Evolutionary conservation across 1,284 basidiomycete species (phyloP).

Genomic region (Cryptococcus hybrid): DNA sequence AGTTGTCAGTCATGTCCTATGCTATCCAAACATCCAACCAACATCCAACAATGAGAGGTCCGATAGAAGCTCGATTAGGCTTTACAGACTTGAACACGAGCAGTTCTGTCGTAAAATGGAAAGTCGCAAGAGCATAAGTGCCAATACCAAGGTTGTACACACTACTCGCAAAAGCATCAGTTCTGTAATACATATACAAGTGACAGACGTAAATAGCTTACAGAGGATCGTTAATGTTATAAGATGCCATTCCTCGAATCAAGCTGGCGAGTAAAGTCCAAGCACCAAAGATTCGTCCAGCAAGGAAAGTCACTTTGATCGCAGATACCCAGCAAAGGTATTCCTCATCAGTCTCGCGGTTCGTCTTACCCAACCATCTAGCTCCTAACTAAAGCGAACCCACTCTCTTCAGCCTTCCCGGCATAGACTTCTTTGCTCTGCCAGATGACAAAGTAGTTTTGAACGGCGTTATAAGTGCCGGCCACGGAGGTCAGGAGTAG

Average conservation of each 20-base stretch:
- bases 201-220: not conserved
- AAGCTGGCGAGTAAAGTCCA: constrained; percentile 85
- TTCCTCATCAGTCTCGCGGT: not conserved
- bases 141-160: constrained; percentile 84
- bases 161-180: constrained; percentile 51
- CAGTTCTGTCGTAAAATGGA: constrained; percentile 83
- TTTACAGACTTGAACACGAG: constrained; percentile 78
- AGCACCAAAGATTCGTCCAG: constrained; percentile 79
- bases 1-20: not conserved
- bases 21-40: constrained; percentile 44
- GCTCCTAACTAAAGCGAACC: constrained; percentile 13
- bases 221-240: constrained; percentile 46
- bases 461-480: constrained; percentile 78
- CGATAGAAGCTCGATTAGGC: constrained; percentile 63
- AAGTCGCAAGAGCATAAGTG: constrained; percentile 85
- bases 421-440: constrained; percentile 76
- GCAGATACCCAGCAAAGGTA: not conserved
- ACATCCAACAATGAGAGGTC: constrained; percentile 86
- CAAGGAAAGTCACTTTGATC: constrained; percentile 71
- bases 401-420: constrained; percentile 55
- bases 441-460: constrained; percentile 74
- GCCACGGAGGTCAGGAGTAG: constrained; percentile 72
- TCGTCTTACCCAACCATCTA: not conserved
- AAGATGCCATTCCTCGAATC: constrained; percentile 79
- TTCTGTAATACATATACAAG: not conserved